Percentiles rank a stretch among this genome's conserved stretches.
Conservation (phyloP, 495 filamentous ascomycete species). For the Bacidia gigantensis region DNA sequence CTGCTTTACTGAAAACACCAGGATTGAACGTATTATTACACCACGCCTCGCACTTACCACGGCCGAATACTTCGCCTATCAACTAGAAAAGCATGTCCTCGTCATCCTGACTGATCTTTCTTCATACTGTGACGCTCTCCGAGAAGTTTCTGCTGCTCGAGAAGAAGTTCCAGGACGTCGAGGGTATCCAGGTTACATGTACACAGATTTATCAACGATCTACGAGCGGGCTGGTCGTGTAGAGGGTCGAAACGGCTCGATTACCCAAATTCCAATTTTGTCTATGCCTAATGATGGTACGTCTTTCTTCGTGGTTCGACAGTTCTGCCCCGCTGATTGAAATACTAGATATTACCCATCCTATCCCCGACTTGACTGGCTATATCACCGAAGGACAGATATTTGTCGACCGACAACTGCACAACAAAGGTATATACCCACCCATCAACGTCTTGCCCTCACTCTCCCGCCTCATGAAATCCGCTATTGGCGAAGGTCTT, state of each 20-base stretch:
- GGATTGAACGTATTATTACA: constrained; percentile 99
- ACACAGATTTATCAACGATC: constrained; percentile 99
- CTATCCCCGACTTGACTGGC: constrained; percentile 95
- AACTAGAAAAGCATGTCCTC: constrained; percentile 98
- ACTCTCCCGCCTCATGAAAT: constrained; percentile 99
- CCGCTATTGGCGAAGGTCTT: constrained; percentile 92
- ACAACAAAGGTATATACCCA: constrained; percentile 95
- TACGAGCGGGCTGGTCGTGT: constrained; percentile 99
- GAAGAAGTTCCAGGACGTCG: constrained; percentile 99
- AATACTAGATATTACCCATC: constrained; percentile 82
- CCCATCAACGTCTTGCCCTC: constrained; percentile 99
- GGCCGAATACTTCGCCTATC: constrained; percentile 99
- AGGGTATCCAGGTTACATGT: constrained; percentile 99
- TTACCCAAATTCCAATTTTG: constrained; percentile 96
- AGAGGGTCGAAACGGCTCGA: constrained; percentile 90
- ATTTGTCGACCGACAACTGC: constrained; percentile 84
- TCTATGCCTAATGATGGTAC: constrained; percentile 97
- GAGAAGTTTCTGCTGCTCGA: constrained; percentile 92
- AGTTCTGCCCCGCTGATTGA: constrained; percentile 9
- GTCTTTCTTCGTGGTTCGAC: constrained; percentile 2
- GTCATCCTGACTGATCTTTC: constrained; percentile 97
- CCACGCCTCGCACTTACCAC: constrained; percentile 96
- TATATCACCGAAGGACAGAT: constrained; percentile 99
- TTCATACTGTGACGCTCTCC: constrained; percentile 95
- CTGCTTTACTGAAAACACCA: constrained; percentile 26